These are phyloP conservation scores for Zymoseptoria tritici DNA, from an alignment of 2,329 filamentous ascomycete genomes.

Conservation along the genomic window DNA sequence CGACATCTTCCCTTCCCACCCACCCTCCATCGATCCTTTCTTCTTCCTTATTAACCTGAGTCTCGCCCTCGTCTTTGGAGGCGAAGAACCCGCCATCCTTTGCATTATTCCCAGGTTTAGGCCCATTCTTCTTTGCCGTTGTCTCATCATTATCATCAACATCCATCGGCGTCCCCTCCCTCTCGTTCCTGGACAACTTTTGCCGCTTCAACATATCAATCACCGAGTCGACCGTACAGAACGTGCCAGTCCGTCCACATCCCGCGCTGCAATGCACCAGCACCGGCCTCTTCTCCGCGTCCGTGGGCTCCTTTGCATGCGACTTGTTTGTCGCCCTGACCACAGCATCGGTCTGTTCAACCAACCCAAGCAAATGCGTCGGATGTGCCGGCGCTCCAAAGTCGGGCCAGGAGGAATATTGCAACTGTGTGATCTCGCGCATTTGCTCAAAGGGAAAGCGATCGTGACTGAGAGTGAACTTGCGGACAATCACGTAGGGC, in stretches of 20 bases:
- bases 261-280: conserved; percentile 94
- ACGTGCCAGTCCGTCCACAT: conserved; percentile 90
- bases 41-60: conserved; percentile 16
- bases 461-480: conserved; percentile 74
- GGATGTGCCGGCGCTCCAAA: conserved; percentile 90
- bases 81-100: conserved; percentile 22
- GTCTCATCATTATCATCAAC: conserved; percentile 33
- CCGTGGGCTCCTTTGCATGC: conserved; percentile 43
- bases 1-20: conserved; percentile 62
- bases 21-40: conserved; percentile 46
- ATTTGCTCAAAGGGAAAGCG: conserved; percentile 74
- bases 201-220: conserved; percentile 96
- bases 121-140: background rate
- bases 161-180: conserved; percentile 40
- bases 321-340: conserved; percentile 42
- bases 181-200: conserved; percentile 30
- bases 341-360: conserved; percentile 81
- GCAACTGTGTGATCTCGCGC: conserved; percentile 87
- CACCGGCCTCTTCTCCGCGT: conserved; percentile 56
- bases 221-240: conserved; percentile 92
- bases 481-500: conserved; percentile 74
- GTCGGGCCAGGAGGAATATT: conserved; percentile 95
- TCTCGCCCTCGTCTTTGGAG: conserved; percentile 6
- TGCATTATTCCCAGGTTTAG: background rate
- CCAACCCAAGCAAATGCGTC: conserved; percentile 73